Evolutionary conservation across 495 filamentous ascomycete genomes (phyloP).

Genomic region (Hypoxylon trugodes): DNA sequence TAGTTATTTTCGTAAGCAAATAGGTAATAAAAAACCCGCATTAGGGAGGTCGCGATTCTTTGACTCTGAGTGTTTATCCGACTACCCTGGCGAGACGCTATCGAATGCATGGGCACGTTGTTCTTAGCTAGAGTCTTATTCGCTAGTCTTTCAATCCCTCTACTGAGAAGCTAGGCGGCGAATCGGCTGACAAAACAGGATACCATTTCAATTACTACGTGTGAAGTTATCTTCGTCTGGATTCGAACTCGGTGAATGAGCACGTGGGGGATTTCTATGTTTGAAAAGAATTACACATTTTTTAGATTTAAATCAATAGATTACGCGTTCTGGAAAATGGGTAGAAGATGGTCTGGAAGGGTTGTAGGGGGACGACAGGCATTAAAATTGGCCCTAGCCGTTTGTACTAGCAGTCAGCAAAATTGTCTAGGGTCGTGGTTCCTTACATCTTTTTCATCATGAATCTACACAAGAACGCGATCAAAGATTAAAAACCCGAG

Average conservation of each 20-base stretch:
- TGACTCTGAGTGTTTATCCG: not conserved
- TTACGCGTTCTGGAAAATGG: no score
- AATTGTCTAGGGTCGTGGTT: no score
- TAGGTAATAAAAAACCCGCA: slow-evolving; percentile 8
- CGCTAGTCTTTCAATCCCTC: slow-evolving; percentile 3
- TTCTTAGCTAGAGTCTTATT: slow-evolving; percentile 16
- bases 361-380: no score
- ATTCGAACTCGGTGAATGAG: slow-evolving; percentile 8
- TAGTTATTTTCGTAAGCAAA: not conserved
- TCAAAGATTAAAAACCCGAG: no score
- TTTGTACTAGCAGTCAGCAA: no score
- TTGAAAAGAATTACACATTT: not conserved
- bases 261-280: slow-evolving; percentile 19
- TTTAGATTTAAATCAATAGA: no score
- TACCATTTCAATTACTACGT: not conserved
- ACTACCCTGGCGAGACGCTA: slow-evolving; percentile 5
- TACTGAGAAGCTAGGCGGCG: slow-evolving; percentile 15
- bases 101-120: slow-evolving; percentile 21
- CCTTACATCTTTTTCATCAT: no score
- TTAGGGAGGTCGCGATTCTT: slow-evolving; percentile 11
- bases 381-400: no score
- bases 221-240: not conserved
- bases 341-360: no score
- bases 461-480: no score
- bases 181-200: slow-evolving; percentile 12